These are phyloP conservation scores for Coemansia biformis DNA, from an alignment of 192 early-diverging fungal genomes.

Conservation along the genomic window DNA sequence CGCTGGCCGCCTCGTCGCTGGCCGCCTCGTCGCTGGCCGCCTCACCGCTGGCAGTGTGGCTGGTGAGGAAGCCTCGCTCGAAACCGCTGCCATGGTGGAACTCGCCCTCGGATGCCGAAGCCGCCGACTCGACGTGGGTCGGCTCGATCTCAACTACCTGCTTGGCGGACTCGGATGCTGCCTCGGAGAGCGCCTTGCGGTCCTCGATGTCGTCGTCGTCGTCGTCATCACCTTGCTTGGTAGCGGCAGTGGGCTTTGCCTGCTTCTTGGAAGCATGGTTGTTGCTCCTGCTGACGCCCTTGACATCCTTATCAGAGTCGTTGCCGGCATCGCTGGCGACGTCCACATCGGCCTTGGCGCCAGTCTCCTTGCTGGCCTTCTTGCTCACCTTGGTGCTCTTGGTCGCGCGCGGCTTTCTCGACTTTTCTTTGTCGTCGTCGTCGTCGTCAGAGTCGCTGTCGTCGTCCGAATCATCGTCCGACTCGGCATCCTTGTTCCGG, in stretches of 20 bases:
- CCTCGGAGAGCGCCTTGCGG: slow-evolving; percentile 31
- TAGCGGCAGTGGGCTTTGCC: slow-evolving; percentile 1
- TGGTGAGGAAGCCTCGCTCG: not conserved
- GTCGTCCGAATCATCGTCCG: slow-evolving; percentile 2
- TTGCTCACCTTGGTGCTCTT: not conserved
- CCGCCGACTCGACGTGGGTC: slow-evolving; percentile 17
- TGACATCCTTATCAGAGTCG: slow-evolving; percentile 2
- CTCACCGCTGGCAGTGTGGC: slow-evolving; percentile 6
- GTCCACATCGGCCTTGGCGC: no score
- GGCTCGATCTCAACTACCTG: slow-evolving; percentile 19
- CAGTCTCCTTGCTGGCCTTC: not conserved
- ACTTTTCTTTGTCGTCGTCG: not conserved
- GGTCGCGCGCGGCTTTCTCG: no score
- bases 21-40: slow-evolving; percentile 2
- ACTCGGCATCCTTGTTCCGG: slow-evolving; percentile 1
- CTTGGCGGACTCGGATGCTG: slow-evolving; percentile 29
- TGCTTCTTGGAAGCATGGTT: no score
- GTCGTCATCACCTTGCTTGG: no score
- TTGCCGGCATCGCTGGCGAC: not conserved
- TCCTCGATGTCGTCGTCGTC: slow-evolving; percentile 3
- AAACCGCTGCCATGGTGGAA: no score
- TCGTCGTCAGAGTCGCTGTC: slow-evolving; percentile 3
- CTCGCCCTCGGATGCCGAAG: not conserved
- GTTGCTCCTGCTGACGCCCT: no score
- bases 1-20: slow-evolving; percentile 6